A percentile compares a stretch with the other conserved stretches of the same genome.
phyloP scores from a whole-genome alignment of 2,329 filamentous ascomycete genomes.

The Dothideomycetes sp. region DNA sequence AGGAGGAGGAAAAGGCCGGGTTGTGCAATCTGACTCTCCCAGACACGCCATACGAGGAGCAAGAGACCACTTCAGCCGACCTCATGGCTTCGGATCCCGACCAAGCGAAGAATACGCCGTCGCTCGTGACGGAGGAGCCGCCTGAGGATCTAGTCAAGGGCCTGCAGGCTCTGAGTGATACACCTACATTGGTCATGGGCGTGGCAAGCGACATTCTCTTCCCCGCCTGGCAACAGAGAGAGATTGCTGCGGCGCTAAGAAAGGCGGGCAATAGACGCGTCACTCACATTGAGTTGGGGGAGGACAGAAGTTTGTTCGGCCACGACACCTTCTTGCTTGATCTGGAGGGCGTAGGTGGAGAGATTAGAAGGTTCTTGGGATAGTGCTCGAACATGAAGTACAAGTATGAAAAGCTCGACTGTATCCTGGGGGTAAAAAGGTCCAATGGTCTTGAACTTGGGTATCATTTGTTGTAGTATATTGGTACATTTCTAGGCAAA shows the following conservation, averaged over 20 bases:
- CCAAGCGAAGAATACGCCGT: constrained; percentile 11
- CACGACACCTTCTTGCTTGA: constrained; percentile 95
- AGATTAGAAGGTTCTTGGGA: constrained; percentile 65
- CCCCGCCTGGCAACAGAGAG: constrained; percentile 94
- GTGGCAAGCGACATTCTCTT: constrained; percentile 95
- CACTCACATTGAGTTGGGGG: constrained; percentile 79
- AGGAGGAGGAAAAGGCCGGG: constrained; percentile 10
- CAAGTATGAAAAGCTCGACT: no score
- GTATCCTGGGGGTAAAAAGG: background rate
- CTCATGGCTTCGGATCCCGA: constrained; percentile 21
- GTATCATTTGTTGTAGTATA: background rate
- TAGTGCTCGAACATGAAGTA: no score
- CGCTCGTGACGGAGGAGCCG: constrained; percentile 38
- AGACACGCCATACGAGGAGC: constrained; percentile 75
- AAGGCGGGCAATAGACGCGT: constrained; percentile 70
- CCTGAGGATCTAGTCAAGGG: constrained; percentile 73
- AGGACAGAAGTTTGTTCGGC: constrained; percentile 89
- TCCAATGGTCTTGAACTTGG: background rate
- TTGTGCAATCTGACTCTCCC: constrained; percentile 76
- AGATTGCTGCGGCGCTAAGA: constrained; percentile 76
- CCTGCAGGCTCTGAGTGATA: constrained; percentile 59
- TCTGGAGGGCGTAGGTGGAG: constrained; percentile 81
- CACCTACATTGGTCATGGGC: constrained; percentile 78
- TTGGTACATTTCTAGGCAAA: no score
- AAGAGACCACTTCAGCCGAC: constrained; percentile 44